Conservation (phyloP, 2,329 filamentous ascomycete genomes). For the Hymenoscyphus salicellus region DNA sequence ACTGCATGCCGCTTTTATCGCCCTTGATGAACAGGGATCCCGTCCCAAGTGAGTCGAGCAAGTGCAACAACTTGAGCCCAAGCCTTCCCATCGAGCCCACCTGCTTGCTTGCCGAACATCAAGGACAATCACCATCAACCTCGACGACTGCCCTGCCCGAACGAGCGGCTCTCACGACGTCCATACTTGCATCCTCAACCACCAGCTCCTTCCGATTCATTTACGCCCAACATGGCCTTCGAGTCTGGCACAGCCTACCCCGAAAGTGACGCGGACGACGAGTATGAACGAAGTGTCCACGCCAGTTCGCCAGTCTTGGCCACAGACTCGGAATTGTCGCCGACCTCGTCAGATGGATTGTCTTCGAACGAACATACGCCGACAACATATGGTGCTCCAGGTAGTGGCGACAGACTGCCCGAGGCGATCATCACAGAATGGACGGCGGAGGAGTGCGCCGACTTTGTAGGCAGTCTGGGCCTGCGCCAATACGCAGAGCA, state of each 20-base stretch:
- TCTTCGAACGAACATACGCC: slow-evolving; percentile 70
- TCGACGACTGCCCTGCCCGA: not conserved
- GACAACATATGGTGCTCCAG: slow-evolving; percentile 69
- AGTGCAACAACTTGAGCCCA: slow-evolving; percentile 1
- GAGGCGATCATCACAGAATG: slow-evolving; percentile 76
- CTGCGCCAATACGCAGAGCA: slow-evolving; percentile 77
- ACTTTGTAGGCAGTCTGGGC: slow-evolving; percentile 78
- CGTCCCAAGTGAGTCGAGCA: not conserved
- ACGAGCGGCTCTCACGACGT: not conserved
- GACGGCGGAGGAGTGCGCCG: slow-evolving; percentile 83
- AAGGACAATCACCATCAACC: not conserved
- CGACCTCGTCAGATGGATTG: slow-evolving; percentile 68
- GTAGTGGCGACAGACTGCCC: slow-evolving; percentile 63
- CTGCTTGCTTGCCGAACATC: slow-evolving; percentile 2
- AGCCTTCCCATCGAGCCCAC: not conserved
- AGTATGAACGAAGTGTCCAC: slow-evolving; percentile 72
- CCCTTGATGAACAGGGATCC: not conserved
- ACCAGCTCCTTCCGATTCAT: not conserved
- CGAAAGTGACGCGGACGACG: slow-evolving; percentile 78
- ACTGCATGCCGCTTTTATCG: too few species aligned
- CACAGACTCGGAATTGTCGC: slow-evolving; percentile 65
- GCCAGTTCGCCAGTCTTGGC: slow-evolving; percentile 64
- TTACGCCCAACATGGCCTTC: slow-evolving; percentile 47
- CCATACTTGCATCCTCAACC: not conserved
- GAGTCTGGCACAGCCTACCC: slow-evolving; percentile 68